Percentiles rank a stretch among this genome's conserved stretches.
Conservation (phyloP, 1,284 basidiomycete genomes). For the Acaromyces ingoldii region DNA sequence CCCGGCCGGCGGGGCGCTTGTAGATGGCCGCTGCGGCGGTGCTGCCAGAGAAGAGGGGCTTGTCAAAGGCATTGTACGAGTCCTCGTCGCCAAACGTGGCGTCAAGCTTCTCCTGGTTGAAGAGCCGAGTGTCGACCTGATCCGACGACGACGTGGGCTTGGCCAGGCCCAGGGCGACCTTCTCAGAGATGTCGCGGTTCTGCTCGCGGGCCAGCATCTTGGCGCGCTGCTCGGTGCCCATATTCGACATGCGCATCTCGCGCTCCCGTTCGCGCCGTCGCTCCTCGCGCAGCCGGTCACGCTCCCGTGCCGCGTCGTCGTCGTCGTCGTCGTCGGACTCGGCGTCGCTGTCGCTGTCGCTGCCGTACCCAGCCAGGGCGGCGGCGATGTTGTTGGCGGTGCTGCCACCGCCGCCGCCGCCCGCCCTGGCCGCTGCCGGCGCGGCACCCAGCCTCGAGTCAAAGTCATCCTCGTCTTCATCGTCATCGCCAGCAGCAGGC, state of each 20-base stretch:
- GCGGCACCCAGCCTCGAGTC: constrained; percentile 42
- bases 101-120: constrained; percentile 87
- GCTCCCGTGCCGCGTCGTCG: constrained; percentile 75
- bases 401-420: constrained; percentile 48
- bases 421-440: neutral
- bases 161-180: constrained; percentile 92
- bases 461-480: constrained; percentile 11
- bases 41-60: constrained; percentile 90
- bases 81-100: constrained; percentile 82
- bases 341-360: constrained; percentile 19
- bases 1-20: constrained; percentile 73
- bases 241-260: constrained; percentile 97
- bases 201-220: constrained; percentile 88
- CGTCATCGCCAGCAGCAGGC: constrained; percentile 45
- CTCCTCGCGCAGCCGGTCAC: constrained; percentile 85
- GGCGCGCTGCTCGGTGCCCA: constrained; percentile 93
- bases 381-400: constrained; percentile 58
- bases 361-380: constrained; percentile 69
- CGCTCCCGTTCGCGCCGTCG: constrained; percentile 89
- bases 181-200: constrained; percentile 98
- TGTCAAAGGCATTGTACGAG: constrained; percentile 87
- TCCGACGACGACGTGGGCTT: constrained; percentile 88
- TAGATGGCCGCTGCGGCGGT: constrained; percentile 96
- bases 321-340: constrained; percentile 57
- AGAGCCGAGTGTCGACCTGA: constrained; percentile 91